These are phyloP conservation scores for Flaveria ramosissima DNA, from an alignment of 129 eudicot genomes.

Conservation along the genomic window DNA sequence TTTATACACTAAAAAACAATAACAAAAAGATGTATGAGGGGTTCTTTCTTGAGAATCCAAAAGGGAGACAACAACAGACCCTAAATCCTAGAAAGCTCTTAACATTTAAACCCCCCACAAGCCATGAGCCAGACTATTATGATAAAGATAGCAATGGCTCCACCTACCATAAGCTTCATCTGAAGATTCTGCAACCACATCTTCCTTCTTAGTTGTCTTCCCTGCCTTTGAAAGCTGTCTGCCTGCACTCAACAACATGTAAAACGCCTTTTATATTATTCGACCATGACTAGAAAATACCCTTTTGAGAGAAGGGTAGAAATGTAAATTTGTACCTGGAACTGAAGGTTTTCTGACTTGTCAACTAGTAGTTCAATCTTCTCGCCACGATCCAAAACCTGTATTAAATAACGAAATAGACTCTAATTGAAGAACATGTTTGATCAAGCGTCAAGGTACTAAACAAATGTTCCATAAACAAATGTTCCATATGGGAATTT, in stretches of 20 bases:
- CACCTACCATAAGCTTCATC: constrained; percentile 79
- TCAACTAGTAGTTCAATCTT: constrained; percentile 92
- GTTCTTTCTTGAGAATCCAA: neutral
- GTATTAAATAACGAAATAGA: constrained; percentile 7
- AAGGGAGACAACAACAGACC: constrained; percentile 11
- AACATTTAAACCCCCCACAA: constrained; percentile 68
- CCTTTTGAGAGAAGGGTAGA: neutral
- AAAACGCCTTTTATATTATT: neutral
- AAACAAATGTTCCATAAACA: neutral
- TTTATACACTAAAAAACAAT: constrained; percentile 29
- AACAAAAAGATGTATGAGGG: constrained; percentile 3
- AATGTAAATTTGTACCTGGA: constrained; percentile 56
- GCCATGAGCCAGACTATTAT: constrained; percentile 66
- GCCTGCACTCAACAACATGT: constrained; percentile 51
- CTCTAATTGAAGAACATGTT: neutral
- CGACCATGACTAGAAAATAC: neutral
- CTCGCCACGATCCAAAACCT: constrained; percentile 99
- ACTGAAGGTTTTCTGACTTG: constrained; percentile 96
- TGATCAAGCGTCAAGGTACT: neutral
- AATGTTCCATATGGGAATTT: neutral
- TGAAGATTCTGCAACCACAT: constrained; percentile 95
- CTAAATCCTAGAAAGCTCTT: constrained; percentile 15
- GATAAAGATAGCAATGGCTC: constrained; percentile 52
- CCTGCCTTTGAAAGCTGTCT: constrained; percentile 91
- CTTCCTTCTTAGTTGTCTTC: constrained; percentile 72